Conservation (phyloP, 768 basidiomycete species). For the Tylopilus sp. region DNA sequence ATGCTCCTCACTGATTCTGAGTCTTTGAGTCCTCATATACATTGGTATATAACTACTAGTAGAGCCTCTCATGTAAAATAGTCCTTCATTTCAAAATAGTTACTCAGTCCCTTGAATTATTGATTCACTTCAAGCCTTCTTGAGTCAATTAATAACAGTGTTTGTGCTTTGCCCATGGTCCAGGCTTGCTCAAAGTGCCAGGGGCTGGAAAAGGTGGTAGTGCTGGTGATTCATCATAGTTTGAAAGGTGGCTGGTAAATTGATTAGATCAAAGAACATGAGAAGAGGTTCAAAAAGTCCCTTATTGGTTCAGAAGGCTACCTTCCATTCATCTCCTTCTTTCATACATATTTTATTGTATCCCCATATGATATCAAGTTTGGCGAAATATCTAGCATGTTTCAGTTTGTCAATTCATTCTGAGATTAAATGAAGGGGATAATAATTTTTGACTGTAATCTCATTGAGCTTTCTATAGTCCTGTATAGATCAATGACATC, state of each 20-base stretch:
- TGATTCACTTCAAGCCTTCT: too few relatives aligned
- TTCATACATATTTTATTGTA: neutral
- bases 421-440: neutral
- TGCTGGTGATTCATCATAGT: slow-evolving; percentile 23
- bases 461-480: neutral
- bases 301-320: too few relatives aligned
- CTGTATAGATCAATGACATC: neutral
- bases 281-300: neutral
- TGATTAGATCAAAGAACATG: slow-evolving; percentile 2
- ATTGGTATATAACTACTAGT: too few relatives aligned
- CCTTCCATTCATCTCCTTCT: neutral
- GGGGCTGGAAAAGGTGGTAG: slow-evolving; percentile 9
- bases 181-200: too few relatives aligned
- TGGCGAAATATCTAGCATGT: neutral
- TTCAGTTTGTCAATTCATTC: too few relatives aligned
- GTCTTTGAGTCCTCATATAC: too few relatives aligned
- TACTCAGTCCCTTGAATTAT: too few relatives aligned
- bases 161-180: too few relatives aligned
- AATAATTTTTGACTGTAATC: neutral
- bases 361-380: neutral
- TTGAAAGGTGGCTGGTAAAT: slow-evolving; percentile 1
- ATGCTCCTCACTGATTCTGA: too few relatives aligned
- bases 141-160: too few relatives aligned
- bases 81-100: too few relatives aligned
- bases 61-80: too few relatives aligned